Evolutionary conservation across 345 rosid species (phyloP), one percentile per base, ranked within the genome.

Genomic region (Noccaea bulbosa): DNA sequence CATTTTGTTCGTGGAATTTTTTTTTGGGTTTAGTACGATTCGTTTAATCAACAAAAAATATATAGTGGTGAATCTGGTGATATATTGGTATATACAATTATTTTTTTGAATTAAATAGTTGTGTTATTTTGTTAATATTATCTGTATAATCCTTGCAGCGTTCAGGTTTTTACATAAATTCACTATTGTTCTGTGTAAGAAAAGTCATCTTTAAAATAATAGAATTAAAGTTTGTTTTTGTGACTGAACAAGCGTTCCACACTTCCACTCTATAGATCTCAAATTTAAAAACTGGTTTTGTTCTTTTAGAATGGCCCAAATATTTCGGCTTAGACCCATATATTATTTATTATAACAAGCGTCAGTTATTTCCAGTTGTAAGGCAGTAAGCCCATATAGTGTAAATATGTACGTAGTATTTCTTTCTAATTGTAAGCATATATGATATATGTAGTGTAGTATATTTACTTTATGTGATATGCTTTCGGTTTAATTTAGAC

Each of bases 301-400:
- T 27, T 27, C 58, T 52, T 52, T 32, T 14, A 35, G 24, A 37
- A 11, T 54, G 57, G 43, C 30, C 30, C 57, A 54, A 33, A 33
- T 5, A 14, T 5, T 72, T 43, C 9, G 0, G 11, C 11, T 22
- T 5, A 44, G 62, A 45, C 38, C 46, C 24, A 61, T 40, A 8
- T 27, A 27, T 27, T 27, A 27, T 27, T 22, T 52, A 52, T 15
- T 32, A 22, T 5, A 48, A 5, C 43, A 41, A 17, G 15, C 15
- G 8, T 52, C 11, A 22, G 10, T 43, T 44, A 1, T 10, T 24
- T 24, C 0, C 33, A 33, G 8, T 7, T 6, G 37, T 35, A 63
- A 44, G 55, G 8, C 5, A 4, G 37, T 35, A 63, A 44, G 55
- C 69, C 33, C 53, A n/a, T 62, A 7, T 32, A 30, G 14, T 40